Evolutionary conservation across 1,139 yeast genomes (phyloP).

Genomic region (Candida frijolesensis): DNA sequence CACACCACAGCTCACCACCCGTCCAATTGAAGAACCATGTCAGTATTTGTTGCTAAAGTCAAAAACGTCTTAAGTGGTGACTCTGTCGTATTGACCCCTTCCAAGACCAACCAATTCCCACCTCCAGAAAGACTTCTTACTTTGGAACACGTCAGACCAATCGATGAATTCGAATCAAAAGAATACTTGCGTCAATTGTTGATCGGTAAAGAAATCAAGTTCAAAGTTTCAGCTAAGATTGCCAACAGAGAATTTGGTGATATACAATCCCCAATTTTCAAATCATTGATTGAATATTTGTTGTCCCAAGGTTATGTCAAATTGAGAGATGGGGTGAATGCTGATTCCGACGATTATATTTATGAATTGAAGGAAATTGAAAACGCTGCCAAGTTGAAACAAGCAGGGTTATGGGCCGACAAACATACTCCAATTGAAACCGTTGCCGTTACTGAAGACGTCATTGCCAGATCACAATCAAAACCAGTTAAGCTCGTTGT

Average conservation of each 20-base stretch:
- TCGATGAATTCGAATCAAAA: slow-evolving; percentile 53
- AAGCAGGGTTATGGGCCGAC: slow-evolving; percentile 58
- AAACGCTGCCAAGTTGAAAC: slow-evolving; percentile 50
- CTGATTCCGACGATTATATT: slow-evolving; percentile 33
- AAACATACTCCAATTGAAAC: slow-evolving; percentile 20
- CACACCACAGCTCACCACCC: not conserved
- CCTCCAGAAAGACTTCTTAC: slow-evolving; percentile 63
- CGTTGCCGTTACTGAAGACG: slow-evolving; percentile 38
- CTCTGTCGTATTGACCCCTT: slow-evolving; percentile 67
- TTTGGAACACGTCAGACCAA: slow-evolving; percentile 62
- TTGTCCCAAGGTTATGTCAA: slow-evolving; percentile 64
- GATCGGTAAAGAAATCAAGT: slow-evolving; percentile 68
- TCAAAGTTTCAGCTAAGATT: slow-evolving; percentile 55
- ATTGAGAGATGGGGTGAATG: slow-evolving; percentile 57
- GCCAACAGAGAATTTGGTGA: slow-evolving; percentile 73
- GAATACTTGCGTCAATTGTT: slow-evolving; percentile 65
- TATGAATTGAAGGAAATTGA: slow-evolving; percentile 35
- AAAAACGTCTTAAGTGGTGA: slow-evolving; percentile 76
- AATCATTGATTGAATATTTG: slow-evolving; percentile 58
- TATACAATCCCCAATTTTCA: slow-evolving; percentile 62
- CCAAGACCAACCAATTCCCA: slow-evolving; percentile 46
- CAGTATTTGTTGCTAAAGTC: slow-evolving; percentile 55
- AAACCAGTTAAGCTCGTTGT: slow-evolving; percentile 59
- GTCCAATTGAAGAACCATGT: slow-evolving; percentile 9
- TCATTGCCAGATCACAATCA: slow-evolving; percentile 36